These are phyloP conservation scores for Cephalotrichum gorgonifer DNA, from an alignment of 2,329 filamentous ascomycete genomes.

Conservation along the genomic window DNA sequence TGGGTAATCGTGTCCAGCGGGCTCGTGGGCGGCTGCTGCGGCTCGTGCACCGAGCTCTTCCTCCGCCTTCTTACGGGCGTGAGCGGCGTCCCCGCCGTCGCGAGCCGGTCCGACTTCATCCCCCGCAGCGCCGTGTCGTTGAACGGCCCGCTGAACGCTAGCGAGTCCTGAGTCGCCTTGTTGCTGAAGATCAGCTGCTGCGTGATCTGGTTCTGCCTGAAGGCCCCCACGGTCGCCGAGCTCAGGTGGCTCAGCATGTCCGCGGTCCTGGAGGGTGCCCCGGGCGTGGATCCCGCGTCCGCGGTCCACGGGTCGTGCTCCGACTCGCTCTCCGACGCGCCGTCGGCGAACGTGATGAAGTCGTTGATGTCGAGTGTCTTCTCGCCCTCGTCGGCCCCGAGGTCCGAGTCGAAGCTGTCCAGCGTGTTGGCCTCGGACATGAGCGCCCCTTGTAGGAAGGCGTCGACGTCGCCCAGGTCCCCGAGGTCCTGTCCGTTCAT, in stretches of 20 bases:
- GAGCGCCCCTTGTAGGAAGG: neutral
- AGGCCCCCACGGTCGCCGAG: slow-evolving; percentile 62
- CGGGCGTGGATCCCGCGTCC: slow-evolving; percentile 41
- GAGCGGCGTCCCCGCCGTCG: slow-evolving; percentile 54
- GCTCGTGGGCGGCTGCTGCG: slow-evolving; percentile 26
- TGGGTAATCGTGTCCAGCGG: slow-evolving; percentile 36
- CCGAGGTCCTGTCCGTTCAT: slow-evolving; percentile 58
- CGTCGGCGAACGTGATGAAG: slow-evolving; percentile 58
- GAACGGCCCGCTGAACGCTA: slow-evolving; percentile 51
- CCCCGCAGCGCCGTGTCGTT: slow-evolving; percentile 50
- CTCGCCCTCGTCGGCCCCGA: slow-evolving; percentile 50
- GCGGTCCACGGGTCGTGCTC: slow-evolving; percentile 33
- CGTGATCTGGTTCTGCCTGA: slow-evolving; percentile 59
- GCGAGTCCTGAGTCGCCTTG: slow-evolving; percentile 50
- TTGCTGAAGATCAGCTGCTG: slow-evolving; percentile 50
- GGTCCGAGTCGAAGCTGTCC: slow-evolving; percentile 36
- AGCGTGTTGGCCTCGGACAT: slow-evolving; percentile 45
- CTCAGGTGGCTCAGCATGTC: slow-evolving; percentile 49
- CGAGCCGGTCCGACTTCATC: slow-evolving; percentile 55
- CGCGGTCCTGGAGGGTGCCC: slow-evolving; percentile 35
- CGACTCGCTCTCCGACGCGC: slow-evolving; percentile 43
- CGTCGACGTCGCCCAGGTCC: slow-evolving; percentile 31
- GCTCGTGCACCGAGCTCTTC: slow-evolving; percentile 34
- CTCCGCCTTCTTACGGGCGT: slow-evolving; percentile 51
- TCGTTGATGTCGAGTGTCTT: slow-evolving; percentile 57